A percentile compares a stretch with the other conserved stretches of the same genome.
phyloP scores from a whole-genome alignment of 1,284 basidiomycete genomes.

The Cryptococcus sp. region DNA sequence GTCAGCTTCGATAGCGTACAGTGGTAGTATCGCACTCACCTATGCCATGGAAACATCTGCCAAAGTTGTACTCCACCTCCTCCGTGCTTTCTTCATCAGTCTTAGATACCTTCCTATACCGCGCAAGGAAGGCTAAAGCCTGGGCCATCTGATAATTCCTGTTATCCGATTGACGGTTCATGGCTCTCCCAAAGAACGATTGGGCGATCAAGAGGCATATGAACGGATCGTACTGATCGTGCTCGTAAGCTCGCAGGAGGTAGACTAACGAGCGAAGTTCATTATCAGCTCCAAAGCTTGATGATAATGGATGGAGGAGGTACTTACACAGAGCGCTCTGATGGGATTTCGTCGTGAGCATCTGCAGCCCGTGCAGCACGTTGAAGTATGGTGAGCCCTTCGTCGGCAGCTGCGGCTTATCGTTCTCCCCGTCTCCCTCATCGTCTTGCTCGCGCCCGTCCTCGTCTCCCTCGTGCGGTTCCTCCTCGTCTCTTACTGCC shows the following conservation, averaged over 20 bases:
- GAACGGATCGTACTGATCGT: conserved; percentile 79
- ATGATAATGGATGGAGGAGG: neutral
- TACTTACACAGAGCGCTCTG: conserved; percentile 85
- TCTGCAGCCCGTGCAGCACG: conserved; percentile 83
- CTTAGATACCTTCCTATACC: conserved; percentile 66
- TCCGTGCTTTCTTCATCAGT: conserved; percentile 56
- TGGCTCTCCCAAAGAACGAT: conserved; percentile 81
- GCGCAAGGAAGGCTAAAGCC: conserved; percentile 78
- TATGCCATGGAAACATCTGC: conserved; percentile 84
- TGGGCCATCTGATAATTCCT: conserved; percentile 76
- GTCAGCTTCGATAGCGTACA: too few relatives aligned
- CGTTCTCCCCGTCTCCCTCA: neutral
- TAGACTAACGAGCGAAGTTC: conserved; percentile 63
- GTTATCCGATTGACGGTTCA: conserved; percentile 93
- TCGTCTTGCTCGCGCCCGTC: neutral
- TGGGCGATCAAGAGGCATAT: conserved; percentile 79
- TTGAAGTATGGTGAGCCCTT: conserved; percentile 74
- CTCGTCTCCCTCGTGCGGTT: conserved; percentile 3
- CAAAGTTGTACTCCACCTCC: conserved; percentile 91
- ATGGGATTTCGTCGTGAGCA: conserved; percentile 80
- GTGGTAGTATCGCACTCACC: conserved; percentile 60
- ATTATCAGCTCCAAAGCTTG: too few relatives aligned
- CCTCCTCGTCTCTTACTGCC: conserved; percentile 11
- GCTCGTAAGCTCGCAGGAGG: conserved; percentile 81
- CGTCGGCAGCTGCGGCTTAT: conserved; percentile 58